Evolutionary conservation across 805 yeast genomes (phyloP), one percentile per base, ranked within the genome.

Genomic region (Ogataea polymorpha): DNA sequence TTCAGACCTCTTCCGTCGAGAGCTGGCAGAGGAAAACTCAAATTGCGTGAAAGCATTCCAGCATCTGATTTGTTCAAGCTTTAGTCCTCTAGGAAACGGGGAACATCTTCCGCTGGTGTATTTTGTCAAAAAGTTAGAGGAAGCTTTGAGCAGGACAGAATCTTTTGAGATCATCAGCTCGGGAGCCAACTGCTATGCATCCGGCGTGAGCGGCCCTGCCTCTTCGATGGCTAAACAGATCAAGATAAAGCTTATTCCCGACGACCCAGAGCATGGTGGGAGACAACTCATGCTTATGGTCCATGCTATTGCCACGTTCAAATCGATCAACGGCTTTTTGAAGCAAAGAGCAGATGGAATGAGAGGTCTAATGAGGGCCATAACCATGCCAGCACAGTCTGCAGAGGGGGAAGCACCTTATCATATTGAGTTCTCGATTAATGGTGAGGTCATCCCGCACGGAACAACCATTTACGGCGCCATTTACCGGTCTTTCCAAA

Each of bases 401-500:
- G 16, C 44, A 8, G 31, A 44, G 2, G 61, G 54, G 25, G 52
- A 45, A 5, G 34, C 46, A 11, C 63, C 63, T 4, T 58, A 45
- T 66, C 59, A 70, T 37, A 64, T 81, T 39, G 83, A 79, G 41
- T 86, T 86, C 55, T 63, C 65, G 1, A 63, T 81, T 10, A 68
- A 79, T 46, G 86, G 75, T 4, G 79, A 77, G 41, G 65, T 61
- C 0, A 67, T 86, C 20, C 82, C 87, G 2, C 67, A 68, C 27
- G 86, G 77, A 37, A 77, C 86, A 0, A 86, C 96, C 0, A 72
- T 87, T 2, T 85, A 80, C 61, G 93, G 93, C 1, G 90, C 88
- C 0, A 66, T 84, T 5, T 80, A 79, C 56, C 72, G 75, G 35
- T 63, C 76, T 3, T 56, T 74, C 11, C 72, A 75, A 54, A 37